Conservation (phyloP, 495 filamentous ascomycete genomes). For the Aspergillus campestris region DNA sequence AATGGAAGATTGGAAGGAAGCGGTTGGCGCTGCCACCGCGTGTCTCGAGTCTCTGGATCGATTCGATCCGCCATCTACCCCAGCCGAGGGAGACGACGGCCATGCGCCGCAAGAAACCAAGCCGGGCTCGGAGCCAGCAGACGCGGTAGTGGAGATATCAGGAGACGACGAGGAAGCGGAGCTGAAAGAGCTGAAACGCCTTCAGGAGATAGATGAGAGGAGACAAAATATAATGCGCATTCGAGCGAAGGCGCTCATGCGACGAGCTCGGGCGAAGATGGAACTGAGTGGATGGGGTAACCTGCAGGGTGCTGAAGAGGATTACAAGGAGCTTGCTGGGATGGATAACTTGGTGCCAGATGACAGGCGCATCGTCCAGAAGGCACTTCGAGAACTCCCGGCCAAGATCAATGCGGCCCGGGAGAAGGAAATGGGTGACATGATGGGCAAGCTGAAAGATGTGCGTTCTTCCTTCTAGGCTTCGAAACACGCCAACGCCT, state of each 20-base stretch:
- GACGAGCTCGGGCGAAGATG: slow-evolving; percentile 67
- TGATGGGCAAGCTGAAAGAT: slow-evolving; percentile 93
- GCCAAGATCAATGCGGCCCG: slow-evolving; percentile 62
- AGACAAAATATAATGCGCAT: slow-evolving; percentile 65
- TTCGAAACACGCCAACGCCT: not conserved
- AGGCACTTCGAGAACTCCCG: slow-evolving; percentile 56
- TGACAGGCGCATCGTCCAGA: slow-evolving; percentile 59
- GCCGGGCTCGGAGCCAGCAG: slow-evolving; percentile 12
- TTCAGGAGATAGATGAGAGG: slow-evolving; percentile 41
- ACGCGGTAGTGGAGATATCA: slow-evolving; percentile 41
- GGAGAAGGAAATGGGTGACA: slow-evolving; percentile 82
- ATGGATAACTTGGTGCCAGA: slow-evolving; percentile 51
- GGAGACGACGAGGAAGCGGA: slow-evolving; percentile 53
- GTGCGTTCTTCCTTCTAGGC: slow-evolving; percentile 34
- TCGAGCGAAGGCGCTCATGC: slow-evolving; percentile 73
- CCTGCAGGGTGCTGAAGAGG: slow-evolving; percentile 73
- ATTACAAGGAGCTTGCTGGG: slow-evolving; percentile 52
- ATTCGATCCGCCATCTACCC: slow-evolving; percentile 36
- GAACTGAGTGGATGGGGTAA: slow-evolving; percentile 69
- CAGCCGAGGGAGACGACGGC: slow-evolving; percentile 2
- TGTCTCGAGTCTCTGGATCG: slow-evolving; percentile 66
- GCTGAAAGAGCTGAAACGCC: slow-evolving; percentile 43
- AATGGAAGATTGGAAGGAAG: slow-evolving; percentile 77
- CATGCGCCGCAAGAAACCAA: slow-evolving; percentile 10
- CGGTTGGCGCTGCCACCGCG: slow-evolving; percentile 61